phyloP scores from a whole-genome alignment of 108 stramenopile species.

The Nitzschia sp. region DNA sequence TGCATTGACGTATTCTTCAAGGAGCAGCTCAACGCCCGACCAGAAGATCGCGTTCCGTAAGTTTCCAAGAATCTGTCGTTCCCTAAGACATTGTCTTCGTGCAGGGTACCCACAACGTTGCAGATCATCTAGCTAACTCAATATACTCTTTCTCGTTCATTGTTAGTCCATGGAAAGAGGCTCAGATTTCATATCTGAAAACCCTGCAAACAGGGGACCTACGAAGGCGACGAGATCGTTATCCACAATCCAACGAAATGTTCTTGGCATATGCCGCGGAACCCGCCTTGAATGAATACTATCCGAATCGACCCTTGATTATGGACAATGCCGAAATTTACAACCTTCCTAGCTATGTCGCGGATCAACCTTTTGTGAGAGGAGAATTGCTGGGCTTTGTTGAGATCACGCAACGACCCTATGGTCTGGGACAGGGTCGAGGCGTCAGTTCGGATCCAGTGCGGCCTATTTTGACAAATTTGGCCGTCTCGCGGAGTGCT shows the following conservation, averaged over 20 bases:
- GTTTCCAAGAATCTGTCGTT: too few species aligned
- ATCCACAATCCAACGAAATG: conserved; percentile 46
- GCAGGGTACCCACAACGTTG: background rate
- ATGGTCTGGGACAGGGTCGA: conserved; percentile 54
- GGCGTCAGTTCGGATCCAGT: conserved; percentile 5
- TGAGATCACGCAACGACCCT: conserved; percentile 68
- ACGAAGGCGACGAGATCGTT: conserved; percentile 32
- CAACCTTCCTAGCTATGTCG: conserved; percentile 29
- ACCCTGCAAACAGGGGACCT: conserved; percentile 41
- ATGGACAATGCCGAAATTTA: conserved; percentile 48
- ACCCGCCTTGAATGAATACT: conserved; percentile 26
- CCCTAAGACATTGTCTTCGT: too few species aligned
- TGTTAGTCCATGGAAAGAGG: conserved; percentile 40
- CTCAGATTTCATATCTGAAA: conserved; percentile 37
- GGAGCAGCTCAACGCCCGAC: conserved; percentile 25
- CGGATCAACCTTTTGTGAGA: conserved; percentile 29
- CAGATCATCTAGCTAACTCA: background rate
- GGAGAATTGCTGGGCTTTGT: conserved; percentile 78
- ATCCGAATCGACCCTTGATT: conserved; percentile 42
- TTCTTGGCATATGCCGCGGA: conserved; percentile 51
- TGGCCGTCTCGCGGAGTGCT: conserved; percentile 57
- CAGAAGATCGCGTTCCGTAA: conserved; percentile 11
- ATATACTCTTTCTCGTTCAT: background rate
- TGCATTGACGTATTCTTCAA: conserved; percentile 82
- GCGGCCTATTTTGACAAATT: conserved; percentile 71